These are phyloP conservation scores for Choiromyces venosus DNA, from an alignment of 495 filamentous ascomycete species.

Conservation along the genomic window DNA sequence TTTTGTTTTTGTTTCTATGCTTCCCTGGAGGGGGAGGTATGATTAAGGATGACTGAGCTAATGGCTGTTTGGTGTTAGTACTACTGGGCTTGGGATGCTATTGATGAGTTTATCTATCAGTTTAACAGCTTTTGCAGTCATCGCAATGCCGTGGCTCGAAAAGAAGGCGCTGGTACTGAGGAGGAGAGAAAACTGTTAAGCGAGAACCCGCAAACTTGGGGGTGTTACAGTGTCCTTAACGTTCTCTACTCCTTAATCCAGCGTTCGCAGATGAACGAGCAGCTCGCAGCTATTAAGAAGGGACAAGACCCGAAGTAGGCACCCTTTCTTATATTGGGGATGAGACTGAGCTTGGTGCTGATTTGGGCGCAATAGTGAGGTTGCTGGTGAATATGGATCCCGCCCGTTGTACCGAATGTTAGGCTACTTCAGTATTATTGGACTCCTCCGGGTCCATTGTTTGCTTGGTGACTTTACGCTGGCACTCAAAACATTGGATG, in stretches of 20 bases:
- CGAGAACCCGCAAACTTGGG: slow-evolving; percentile 98
- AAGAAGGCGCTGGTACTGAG: slow-evolving; percentile 65
- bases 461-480: slow-evolving; percentile 96
- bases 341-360: neutral
- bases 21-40: neutral
- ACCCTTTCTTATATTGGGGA: neutral
- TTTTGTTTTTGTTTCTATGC: neutral
- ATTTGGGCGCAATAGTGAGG: slow-evolving; percentile 46
- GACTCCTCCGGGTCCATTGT: slow-evolving; percentile 90
- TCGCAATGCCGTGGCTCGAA: slow-evolving; percentile 81
- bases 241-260: slow-evolving; percentile 99
- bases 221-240: slow-evolving; percentile 98
- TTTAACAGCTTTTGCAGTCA: slow-evolving; percentile 99
- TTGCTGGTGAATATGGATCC: slow-evolving; percentile 89
- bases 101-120: slow-evolving; percentile 99
- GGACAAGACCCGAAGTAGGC: slow-evolving; percentile 66
- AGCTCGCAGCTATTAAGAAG: slow-evolving; percentile 87
- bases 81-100: slow-evolving; percentile 99
- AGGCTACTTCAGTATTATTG: slow-evolving; percentile 98
- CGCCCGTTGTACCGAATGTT: slow-evolving; percentile 95
- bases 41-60: slow-evolving; percentile 15
- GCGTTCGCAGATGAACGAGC: slow-evolving; percentile 93
- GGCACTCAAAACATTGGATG: slow-evolving; percentile 95
- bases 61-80: slow-evolving; percentile 56
- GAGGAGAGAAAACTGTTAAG: slow-evolving; percentile 86